Conservation (phyloP, 148 eudicot species). For the Persicaria tinctoria region DNA sequence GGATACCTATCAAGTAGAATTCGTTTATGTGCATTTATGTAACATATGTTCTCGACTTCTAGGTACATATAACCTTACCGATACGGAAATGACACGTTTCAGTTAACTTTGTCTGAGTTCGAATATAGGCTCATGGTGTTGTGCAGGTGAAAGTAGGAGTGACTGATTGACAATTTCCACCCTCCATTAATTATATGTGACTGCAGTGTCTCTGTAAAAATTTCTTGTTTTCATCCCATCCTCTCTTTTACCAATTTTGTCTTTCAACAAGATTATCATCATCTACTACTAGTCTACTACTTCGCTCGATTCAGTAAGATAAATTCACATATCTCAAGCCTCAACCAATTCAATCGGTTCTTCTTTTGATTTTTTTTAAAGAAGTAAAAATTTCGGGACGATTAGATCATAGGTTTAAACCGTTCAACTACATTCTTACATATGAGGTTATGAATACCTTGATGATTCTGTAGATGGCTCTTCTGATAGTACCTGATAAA, state of each 20-base stretch:
- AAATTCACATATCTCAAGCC: neutral
- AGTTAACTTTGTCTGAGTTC: neutral
- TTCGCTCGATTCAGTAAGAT: neutral
- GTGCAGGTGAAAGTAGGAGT: neutral
- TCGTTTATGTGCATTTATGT: too few species aligned
- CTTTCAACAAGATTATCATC: constrained; percentile 1
- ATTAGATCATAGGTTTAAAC: too few species aligned
- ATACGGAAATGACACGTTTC: neutral
- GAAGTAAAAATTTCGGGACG: too few species aligned
- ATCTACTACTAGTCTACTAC: neutral
- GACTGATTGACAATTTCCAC: neutral
- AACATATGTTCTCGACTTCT: too few species aligned
- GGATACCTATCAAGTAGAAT: too few species aligned
- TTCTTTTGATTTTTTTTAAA: too few species aligned
- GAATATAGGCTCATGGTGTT: neutral
- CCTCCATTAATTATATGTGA: neutral
- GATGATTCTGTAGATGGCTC: too few species aligned
- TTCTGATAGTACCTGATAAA: too few species aligned
- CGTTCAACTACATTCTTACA: too few species aligned
- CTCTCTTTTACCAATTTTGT: neutral
- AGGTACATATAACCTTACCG: too few species aligned
- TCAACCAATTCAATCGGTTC: too few species aligned
- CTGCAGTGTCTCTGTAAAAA: neutral
- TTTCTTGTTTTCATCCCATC: neutral
- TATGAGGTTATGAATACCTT: too few species aligned